Evolutionary conservation across 768 basidiomycete species (phyloP).

Genomic region (Antrodiella citrinella): DNA sequence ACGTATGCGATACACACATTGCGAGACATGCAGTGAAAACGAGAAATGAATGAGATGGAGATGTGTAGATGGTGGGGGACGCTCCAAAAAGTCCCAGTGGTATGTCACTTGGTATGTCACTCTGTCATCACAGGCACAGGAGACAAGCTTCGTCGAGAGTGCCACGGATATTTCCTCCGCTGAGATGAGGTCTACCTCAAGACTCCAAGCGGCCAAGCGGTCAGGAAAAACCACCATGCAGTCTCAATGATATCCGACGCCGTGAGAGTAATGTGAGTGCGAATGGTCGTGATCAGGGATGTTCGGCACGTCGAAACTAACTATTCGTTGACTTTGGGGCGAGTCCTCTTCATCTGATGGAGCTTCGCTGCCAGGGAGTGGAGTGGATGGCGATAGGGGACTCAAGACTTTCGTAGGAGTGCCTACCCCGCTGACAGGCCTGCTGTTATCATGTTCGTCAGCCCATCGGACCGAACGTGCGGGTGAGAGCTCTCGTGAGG

Average conservation of each 20-base stretch:
- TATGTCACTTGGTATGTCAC: not conserved
- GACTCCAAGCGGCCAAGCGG: too few species aligned
- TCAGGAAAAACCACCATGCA: too few species aligned
- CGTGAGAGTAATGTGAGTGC: not conserved
- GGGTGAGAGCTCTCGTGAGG: conserved; percentile 34
- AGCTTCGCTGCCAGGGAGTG: conserved; percentile 14
- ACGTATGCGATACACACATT: conserved; percentile 2
- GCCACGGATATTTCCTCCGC: too few species aligned
- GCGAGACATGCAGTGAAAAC: not conserved
- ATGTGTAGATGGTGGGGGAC: not conserved
- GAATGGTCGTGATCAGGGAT: not conserved
- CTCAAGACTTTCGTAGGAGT: conserved; percentile 12
- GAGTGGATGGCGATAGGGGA: conserved; percentile 13
- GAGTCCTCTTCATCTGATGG: conserved; percentile 14
- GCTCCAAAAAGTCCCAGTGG: not conserved
- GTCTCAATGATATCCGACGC: too few species aligned
- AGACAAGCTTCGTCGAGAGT: too few species aligned
- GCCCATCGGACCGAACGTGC: conserved; percentile 41
- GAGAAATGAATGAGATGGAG: conserved; percentile 1
- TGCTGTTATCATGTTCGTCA: conserved; percentile 24
- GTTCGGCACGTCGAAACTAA: conserved; percentile 9
- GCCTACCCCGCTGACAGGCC: conserved; percentile 9
- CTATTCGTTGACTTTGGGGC: conserved; percentile 2
- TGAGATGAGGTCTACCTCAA: too few species aligned
- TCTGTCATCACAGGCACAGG: too few species aligned